phyloP scores from a whole-genome alignment of 768 basidiomycete species.

The Boletales sp. region DNA sequence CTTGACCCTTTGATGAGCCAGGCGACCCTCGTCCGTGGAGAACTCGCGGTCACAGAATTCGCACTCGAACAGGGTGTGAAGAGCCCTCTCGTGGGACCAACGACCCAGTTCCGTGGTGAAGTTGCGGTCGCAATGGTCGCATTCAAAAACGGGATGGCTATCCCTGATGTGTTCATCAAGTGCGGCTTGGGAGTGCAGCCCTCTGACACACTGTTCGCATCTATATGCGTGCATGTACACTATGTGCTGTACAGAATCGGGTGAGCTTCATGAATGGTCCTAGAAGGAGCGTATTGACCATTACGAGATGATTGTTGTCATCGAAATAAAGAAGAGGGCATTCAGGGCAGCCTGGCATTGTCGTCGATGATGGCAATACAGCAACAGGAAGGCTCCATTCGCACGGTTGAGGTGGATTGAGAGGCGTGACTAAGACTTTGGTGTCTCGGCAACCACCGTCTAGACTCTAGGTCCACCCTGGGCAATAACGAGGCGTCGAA shows the following conservation, averaged over 20 bases:
- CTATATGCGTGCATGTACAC: slow-evolving; percentile 5
- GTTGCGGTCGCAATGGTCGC: slow-evolving; percentile 1
- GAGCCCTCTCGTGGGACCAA: slow-evolving; percentile 7
- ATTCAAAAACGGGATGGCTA: slow-evolving; percentile 9
- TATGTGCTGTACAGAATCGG: slow-evolving; percentile 7
- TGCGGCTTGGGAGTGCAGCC: slow-evolving; percentile 1
- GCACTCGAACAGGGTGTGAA: slow-evolving; percentile 16
- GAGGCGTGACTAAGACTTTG: too few species aligned
- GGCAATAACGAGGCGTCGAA: too few species aligned
- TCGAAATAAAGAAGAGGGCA: too few species aligned
- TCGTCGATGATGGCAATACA: too few species aligned
- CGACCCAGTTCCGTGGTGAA: slow-evolving; percentile 3
- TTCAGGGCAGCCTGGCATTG: too few species aligned
- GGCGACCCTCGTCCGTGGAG: background rate
- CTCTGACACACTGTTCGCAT: slow-evolving; percentile 9
- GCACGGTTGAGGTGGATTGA: too few species aligned
- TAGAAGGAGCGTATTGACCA: slow-evolving; percentile 10
- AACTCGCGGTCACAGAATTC: slow-evolving; percentile 6
- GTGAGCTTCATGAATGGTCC: background rate
- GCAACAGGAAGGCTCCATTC: too few species aligned
- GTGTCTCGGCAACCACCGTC: too few species aligned
- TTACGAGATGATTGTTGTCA: too few species aligned
- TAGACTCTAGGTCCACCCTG: too few species aligned
- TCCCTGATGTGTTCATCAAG: slow-evolving; percentile 14
- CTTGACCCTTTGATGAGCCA: background rate